These are phyloP conservation scores for Spathaspora passalidarum DNA, from an alignment of 805 yeast genomes.

Conservation along the genomic window DNA sequence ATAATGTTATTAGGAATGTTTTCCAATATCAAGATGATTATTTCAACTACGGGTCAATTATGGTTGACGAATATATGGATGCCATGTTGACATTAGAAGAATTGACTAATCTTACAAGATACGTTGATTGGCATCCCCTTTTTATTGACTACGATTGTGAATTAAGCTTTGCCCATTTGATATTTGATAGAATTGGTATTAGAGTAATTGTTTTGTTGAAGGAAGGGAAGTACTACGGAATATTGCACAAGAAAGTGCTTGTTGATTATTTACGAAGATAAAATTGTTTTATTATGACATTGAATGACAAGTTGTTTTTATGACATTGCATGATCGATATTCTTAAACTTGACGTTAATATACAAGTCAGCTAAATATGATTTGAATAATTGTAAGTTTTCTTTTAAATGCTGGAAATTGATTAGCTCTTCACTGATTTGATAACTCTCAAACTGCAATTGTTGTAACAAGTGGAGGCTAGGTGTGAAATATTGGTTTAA, in stretches of 20 bases:
- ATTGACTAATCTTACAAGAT: slow-evolving; percentile 38
- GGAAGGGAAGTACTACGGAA: slow-evolving; percentile 48
- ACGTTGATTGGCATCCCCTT: slow-evolving; percentile 46
- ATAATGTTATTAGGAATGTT: slow-evolving; percentile 8
- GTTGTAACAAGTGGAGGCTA: neutral
- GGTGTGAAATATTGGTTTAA: neutral
- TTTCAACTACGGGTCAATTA: slow-evolving; percentile 21
- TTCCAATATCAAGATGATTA: slow-evolving; percentile 16
- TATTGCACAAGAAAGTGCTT: slow-evolving; percentile 51
- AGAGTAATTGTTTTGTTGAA: slow-evolving; percentile 45
- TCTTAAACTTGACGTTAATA: slow-evolving; percentile 7
- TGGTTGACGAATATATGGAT: slow-evolving; percentile 6
- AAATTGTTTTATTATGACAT: too few species aligned
- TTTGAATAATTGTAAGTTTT: slow-evolving; percentile 11
- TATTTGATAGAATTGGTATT: slow-evolving; percentile 52
- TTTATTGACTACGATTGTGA: slow-evolving; percentile 47
- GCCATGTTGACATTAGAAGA: slow-evolving; percentile 12
- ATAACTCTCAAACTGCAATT: slow-evolving; percentile 1
- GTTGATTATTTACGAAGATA: slow-evolving; percentile 39
- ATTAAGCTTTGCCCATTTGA: slow-evolving; percentile 46
- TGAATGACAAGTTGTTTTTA: neutral
- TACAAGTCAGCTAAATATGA: slow-evolving; percentile 10
- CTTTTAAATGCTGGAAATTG: slow-evolving; percentile 4
- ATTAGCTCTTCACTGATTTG: neutral
- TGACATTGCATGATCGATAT: slow-evolving; percentile 3